Base-by-base conservation (phyloP, 495 filamentous ascomycete genomes). In the Tetracladium marchalianum region DNA sequence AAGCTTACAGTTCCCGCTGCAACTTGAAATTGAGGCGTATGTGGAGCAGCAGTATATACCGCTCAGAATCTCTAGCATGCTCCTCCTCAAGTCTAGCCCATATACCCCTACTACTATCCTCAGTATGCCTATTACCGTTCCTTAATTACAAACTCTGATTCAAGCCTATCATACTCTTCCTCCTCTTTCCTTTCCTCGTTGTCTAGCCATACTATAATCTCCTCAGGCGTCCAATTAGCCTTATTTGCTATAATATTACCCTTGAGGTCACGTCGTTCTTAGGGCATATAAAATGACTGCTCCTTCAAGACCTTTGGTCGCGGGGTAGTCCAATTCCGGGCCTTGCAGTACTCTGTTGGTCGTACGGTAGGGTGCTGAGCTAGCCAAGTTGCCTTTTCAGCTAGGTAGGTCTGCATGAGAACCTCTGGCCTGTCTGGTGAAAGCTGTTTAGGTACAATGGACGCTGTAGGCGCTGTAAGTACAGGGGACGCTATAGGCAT, bases 61-160 rank as follows among this genome's bases (percentile, higher is more conserved):
- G n/a, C n/a, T n/a, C n/a, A 45, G 43, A 5, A 9, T 46, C 52
- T 4, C 51, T 50, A 41, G 49, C 48, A n/a, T 52, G 11, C 16
- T 36, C 43, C 31, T 45, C 43, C 33, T 35, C 11, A 45, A 45
- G 11, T 36, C 31, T 35, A 45, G 31, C 32, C 43, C 43, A 45
- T 45, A 45, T 45, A 19, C 36, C 43, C 43, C 10, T 35, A 35
- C 18, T 12, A 12, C 31, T 18, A 45, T 45, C 36, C 33, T 35
- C 33, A 16, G 32, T 35, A 37, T 17, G 33, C 43, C 18, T 35
- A 15, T 45, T 35, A 35, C 33, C 18, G 24, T 45, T 45, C 0
- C 31, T n/a, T n/a, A n/a, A n/a, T 13, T 15, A 18, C 18, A 36
- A 45, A 45, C 43, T 45, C 33, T 45, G 2, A n/a, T 36, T 45